Percentiles rank a stretch among this genome's conserved stretches.
phyloP scores from a whole-genome alignment of 495 filamentous ascomycete genomes.

The Aspergillus indologenus region DNA sequence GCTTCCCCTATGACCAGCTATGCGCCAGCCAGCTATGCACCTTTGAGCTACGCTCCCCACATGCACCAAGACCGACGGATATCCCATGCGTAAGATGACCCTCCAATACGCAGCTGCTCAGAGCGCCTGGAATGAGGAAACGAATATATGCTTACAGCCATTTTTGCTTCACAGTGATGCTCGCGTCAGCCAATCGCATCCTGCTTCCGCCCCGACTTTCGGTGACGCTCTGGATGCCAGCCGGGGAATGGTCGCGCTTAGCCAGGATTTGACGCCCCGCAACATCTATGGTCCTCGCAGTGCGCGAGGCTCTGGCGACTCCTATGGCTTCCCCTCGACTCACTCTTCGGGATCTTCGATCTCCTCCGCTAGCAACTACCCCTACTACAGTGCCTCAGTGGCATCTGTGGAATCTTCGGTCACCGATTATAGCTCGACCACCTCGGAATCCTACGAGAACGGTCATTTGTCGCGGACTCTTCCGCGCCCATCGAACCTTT shows the following conservation, averaged over 20 bases:
- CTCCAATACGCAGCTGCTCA: constrained; percentile 18
- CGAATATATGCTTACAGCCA: constrained; percentile 7
- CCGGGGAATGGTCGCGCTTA: constrained; percentile 91
- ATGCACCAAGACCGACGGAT: constrained; percentile 65
- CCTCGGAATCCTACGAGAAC: constrained; percentile 81
- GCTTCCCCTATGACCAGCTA: constrained; percentile 66
- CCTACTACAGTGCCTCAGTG: constrained; percentile 74
- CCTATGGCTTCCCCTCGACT: constrained; percentile 86
- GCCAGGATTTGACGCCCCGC: constrained; percentile 76
- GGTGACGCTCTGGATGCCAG: constrained; percentile 82
- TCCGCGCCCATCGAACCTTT: constrained; percentile 69
- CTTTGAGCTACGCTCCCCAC: constrained; percentile 54
- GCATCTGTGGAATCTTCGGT: constrained; percentile 86
- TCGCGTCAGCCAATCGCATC: constrained; percentile 50
- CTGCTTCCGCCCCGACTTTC: constrained; percentile 35
- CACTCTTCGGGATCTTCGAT: constrained; percentile 96
- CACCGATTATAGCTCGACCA: constrained; percentile 88
- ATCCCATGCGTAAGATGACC: constrained; percentile 79
- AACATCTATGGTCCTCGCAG: constrained; percentile 77
- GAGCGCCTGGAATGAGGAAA: not conserved
- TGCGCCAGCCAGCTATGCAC: constrained; percentile 56
- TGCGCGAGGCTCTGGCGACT: constrained; percentile 73
- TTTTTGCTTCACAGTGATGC: constrained; percentile 44
- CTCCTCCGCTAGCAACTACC: constrained; percentile 70
- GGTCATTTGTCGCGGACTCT: constrained; percentile 69